Evolutionary conservation across 2,329 filamentous ascomycete genomes (phyloP), one percentile per base, ranked within the genome.

Genomic region (Claviceps sp.): DNA sequence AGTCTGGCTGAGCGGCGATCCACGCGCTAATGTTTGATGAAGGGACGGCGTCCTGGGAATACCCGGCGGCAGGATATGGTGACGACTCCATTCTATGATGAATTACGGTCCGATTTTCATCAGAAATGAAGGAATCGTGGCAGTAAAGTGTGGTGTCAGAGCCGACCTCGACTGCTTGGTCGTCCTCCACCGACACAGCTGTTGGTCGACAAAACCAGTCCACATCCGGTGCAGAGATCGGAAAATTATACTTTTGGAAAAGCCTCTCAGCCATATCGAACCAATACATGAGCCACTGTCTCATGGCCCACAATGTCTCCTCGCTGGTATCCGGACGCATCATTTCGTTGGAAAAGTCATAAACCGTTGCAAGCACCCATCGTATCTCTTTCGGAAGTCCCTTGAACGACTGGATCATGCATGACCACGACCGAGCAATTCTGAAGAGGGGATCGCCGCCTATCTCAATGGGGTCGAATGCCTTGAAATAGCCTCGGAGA

Each of bases 351-450:
- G 62, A 52, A 20, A 67, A 63, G 56, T 66, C 59, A 55, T 63
- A 68, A 22, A 66, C 54, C 44, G 48, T 59, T 30, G 63, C 57
- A 24, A 66, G 60, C 36, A 67, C 51, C 64, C 58, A 67, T 56
- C 65, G 60, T 42, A 67, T 50, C 36, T 62, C 58, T 45, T 57
- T 63, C 16, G 63, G 64, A 1, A 68, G 52, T 5, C 34, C 9
- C 2, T 37, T 5, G 0, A 26, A 18, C 5, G 58, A 54, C 49
- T 68, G 65, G 2, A 59, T 26, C 9, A 57, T 56, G 49, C 65
- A 68, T 5, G 63, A 61, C 65, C 65, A 68, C 5, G 53, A 47
- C 16, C 65, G 60, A 16, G 64, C 64, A 20, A 53, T 41, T 34
- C 54, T 59, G 56, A 66, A 66, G 14, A 62, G 0, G 11, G 30